Evolutionary conservation across 768 basidiomycete genomes (phyloP).

Genomic region (Clitopilus hobsonii): DNA sequence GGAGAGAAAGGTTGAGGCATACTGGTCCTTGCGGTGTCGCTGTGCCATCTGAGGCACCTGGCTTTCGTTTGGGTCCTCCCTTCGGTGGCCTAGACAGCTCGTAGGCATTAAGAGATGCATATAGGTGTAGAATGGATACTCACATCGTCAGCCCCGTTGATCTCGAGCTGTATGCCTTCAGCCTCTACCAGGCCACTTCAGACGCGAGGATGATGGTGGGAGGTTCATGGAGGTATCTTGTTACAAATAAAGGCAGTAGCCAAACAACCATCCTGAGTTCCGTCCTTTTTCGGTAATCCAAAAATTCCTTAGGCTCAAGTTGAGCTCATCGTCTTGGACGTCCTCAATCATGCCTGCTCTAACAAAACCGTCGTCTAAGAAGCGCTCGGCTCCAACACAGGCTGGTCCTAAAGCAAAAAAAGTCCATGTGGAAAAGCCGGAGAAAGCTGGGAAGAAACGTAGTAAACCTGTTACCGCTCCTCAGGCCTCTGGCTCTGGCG

Average conservation of each 20-base stretch:
- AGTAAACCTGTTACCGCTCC: constrained; percentile 52
- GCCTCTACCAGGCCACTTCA: not conserved
- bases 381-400: constrained; percentile 44
- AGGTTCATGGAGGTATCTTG: not conserved
- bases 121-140: not conserved
- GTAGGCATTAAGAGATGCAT: not conserved
- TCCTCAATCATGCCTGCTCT: constrained; percentile 28
- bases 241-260: not conserved
- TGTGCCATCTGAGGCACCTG: constrained; percentile 36
- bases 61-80: constrained; percentile 35
- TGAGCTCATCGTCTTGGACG: not conserved
- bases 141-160: not conserved
- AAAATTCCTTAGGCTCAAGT: no score
- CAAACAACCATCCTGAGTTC: no score
- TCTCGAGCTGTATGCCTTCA: not conserved
- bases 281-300: not conserved
- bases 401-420: constrained; percentile 51
- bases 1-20: constrained; percentile 4
- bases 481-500: constrained; percentile 20
- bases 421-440: constrained; percentile 28
- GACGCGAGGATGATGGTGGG: not conserved
- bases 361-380: constrained; percentile 39
- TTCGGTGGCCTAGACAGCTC: constrained; percentile 36
- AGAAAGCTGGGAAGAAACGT: constrained; percentile 45
- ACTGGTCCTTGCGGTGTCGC: constrained; percentile 40